phyloP scores from a whole-genome alignment of 2,329 filamentous ascomycete genomes.

The Cytospora paraplurivora region DNA sequence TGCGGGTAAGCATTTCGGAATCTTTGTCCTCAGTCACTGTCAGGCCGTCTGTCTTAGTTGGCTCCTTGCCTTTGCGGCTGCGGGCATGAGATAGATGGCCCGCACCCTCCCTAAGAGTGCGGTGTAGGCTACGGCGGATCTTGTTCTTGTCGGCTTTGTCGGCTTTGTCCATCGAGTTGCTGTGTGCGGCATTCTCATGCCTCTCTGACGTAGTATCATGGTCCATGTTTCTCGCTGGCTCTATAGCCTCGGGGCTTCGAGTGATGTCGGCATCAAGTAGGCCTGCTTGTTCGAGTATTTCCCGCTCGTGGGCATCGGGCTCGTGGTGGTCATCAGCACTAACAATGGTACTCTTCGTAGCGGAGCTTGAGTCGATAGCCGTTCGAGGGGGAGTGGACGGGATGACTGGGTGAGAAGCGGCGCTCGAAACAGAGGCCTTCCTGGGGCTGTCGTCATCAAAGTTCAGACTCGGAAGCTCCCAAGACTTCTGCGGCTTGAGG shows the following conservation, averaged over 20 bases:
- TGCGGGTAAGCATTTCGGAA: slow-evolving; percentile 70
- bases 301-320: slow-evolving; percentile 67
- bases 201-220: slow-evolving; percentile 45
- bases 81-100: slow-evolving; percentile 68
- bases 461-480: slow-evolving; percentile 44
- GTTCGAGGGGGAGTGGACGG: slow-evolving; percentile 39
- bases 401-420: slow-evolving; percentile 39
- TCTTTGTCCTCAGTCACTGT: slow-evolving; percentile 57
- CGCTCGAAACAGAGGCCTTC: slow-evolving; percentile 49
- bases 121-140: slow-evolving; percentile 83
- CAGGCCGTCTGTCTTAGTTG: slow-evolving; percentile 56
- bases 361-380: slow-evolving; percentile 36
- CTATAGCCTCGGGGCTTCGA: slow-evolving; percentile 46
- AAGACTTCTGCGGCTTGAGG: slow-evolving; percentile 45
- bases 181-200: slow-evolving; percentile 33
- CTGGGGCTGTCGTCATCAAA: slow-evolving; percentile 40
- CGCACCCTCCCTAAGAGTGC: slow-evolving; percentile 81
- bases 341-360: slow-evolving; percentile 36
- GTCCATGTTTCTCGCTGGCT: slow-evolving; percentile 44
- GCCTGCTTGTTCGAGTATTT: slow-evolving; percentile 68
- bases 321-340: slow-evolving; percentile 45
- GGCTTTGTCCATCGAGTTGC: slow-evolving; percentile 45
- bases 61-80: slow-evolving; percentile 76
- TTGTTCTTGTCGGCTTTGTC: slow-evolving; percentile 66
- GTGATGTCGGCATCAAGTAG: slow-evolving; percentile 54